Evolutionary conservation across 768 basidiomycete species (phyloP).

Genomic region (button mushroom (Agaricus bisporus)): DNA sequence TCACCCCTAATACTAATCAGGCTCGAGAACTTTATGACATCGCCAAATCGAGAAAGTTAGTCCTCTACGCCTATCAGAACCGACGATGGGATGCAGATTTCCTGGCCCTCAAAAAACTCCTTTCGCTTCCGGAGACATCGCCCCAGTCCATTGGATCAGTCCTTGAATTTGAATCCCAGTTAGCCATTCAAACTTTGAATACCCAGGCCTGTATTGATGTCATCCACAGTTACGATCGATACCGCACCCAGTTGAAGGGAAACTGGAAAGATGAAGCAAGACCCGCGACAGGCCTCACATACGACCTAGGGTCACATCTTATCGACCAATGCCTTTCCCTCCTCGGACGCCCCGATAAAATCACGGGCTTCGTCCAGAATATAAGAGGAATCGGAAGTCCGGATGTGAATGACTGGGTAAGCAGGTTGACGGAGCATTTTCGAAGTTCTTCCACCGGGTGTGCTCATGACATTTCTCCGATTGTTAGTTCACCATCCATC

Average conservation of each 20-base stretch:
- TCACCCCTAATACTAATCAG: conserved; percentile 53
- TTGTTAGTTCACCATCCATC: conserved; percentile 44
- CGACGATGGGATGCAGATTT: conserved; percentile 79
- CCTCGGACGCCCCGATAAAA: conserved; percentile 65
- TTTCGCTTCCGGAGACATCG: conserved; percentile 46
- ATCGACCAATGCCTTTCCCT: conserved; percentile 72
- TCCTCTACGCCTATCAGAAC: conserved; percentile 71
- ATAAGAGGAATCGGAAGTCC: conserved; percentile 57
- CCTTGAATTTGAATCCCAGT: conserved; percentile 75
- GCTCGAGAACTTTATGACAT: conserved; percentile 55
- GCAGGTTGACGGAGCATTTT: conserved; percentile 14
- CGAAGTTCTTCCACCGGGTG: not conserved
- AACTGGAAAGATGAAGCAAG: conserved; percentile 75
- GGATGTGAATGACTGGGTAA: conserved; percentile 61
- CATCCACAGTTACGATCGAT: conserved; percentile 62
- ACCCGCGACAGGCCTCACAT: conserved; percentile 60
- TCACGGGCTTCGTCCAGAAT: conserved; percentile 71
- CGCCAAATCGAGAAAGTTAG: conserved; percentile 51
- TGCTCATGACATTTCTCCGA: not conserved
- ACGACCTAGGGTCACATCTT: conserved; percentile 76
- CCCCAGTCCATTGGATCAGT: conserved; percentile 54
- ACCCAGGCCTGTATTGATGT: not conserved
- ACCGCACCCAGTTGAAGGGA: conserved; percentile 54
- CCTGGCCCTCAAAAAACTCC: conserved; percentile 53
- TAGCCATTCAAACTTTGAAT: conserved; percentile 16